Percentiles rank a stretch among this genome's conserved stretches.
These are phyloP conservation scores for Pyrenophora seminiperda DNA, from an alignment of 2,329 filamentous ascomycete species.

Conservation along the genomic window DNA sequence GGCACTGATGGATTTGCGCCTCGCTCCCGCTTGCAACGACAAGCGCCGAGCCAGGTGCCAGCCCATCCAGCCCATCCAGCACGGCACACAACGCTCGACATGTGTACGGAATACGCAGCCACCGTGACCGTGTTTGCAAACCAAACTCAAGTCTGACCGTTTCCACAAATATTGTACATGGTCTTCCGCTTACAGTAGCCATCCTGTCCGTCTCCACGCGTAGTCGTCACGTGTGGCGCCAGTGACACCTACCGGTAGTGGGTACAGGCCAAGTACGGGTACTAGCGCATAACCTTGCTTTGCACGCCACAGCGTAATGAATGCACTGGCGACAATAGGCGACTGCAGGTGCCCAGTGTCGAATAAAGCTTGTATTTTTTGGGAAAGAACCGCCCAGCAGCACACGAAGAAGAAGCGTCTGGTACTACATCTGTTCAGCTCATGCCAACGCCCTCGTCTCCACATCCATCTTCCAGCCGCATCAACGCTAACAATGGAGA, in stretches of 20 bases:
- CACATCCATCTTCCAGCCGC: constrained; percentile 28
- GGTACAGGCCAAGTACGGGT: constrained; percentile 5
- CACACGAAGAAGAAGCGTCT: constrained; percentile 18
- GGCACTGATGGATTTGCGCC: constrained; percentile 25
- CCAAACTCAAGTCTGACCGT: neutral
- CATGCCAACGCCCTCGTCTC: constrained; percentile 32
- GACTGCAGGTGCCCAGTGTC: neutral
- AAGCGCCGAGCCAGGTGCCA: constrained; percentile 25
- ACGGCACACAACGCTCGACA: constrained; percentile 3
- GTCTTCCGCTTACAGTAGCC: neutral
- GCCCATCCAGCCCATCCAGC: constrained; percentile 8
- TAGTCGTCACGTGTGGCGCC: constrained; percentile 16
- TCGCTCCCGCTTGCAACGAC: constrained; percentile 19
- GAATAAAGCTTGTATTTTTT: constrained; percentile 25
- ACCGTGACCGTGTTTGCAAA: neutral
- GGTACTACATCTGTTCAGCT: constrained; percentile 4
- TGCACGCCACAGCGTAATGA: constrained; percentile 5
- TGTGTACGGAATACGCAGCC: no score
- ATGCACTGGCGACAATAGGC: neutral
- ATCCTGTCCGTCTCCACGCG: constrained; percentile 6
- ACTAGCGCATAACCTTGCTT: constrained; percentile 16
- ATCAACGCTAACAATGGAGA: constrained; percentile 37
- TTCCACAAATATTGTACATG: constrained; percentile 1
- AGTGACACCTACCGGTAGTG: constrained; percentile 4
- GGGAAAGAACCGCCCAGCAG: constrained; percentile 20